Evolutionary conservation across 2,329 filamentous ascomycete species (phyloP), one percentile per base, ranked within the genome.

Genomic region (Alternaria longipes): DNA sequence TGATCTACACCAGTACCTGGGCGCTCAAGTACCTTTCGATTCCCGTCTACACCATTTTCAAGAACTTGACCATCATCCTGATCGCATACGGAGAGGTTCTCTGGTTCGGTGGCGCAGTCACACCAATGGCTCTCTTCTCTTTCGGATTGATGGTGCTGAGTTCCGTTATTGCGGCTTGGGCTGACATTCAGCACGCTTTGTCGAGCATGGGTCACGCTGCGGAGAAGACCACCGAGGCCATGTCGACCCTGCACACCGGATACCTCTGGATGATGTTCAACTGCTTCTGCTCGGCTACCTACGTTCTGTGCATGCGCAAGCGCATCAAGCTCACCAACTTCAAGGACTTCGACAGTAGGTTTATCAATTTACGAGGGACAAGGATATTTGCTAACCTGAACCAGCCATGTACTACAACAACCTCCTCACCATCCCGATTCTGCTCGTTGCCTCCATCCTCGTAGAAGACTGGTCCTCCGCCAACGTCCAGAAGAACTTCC

Each of bases 391-490:
- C 70, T 72, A 65, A 72, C 45, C 34, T 1, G n/a, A 4, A 34
- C 49, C 67, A 98, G 94, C 94, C 76, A 99, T 98, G 95, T 98
- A 95, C 84, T 99, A 99, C 86, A 99, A 99, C 88, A 98, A 99
- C 82, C 87, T 98, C 49, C 89, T 99, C 69, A 97, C 94, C 59
- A 97, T 99, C 66, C 95, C 95, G 28, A 90, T 98, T 73, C 89
- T 99, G 54, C 81, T 98, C 59, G 78, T 93, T 71, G 89, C 90
- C 78, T 96, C 94, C 34, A 83, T 97, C 54, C 73, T 97, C 66
- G 83, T 91, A 68, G 95, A 99, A 80, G 92, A 98, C 82, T 99
- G 95, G 95, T 97, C 94, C 7, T 83, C 87, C 52, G 85, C 85
- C 63, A 99, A 99, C 82, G 82, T 99, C 70, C 81, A 84, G 69